These are phyloP conservation scores for Leptographium procerum DNA, from an alignment of 2,329 filamentous ascomycete species.

Conservation along the genomic window DNA sequence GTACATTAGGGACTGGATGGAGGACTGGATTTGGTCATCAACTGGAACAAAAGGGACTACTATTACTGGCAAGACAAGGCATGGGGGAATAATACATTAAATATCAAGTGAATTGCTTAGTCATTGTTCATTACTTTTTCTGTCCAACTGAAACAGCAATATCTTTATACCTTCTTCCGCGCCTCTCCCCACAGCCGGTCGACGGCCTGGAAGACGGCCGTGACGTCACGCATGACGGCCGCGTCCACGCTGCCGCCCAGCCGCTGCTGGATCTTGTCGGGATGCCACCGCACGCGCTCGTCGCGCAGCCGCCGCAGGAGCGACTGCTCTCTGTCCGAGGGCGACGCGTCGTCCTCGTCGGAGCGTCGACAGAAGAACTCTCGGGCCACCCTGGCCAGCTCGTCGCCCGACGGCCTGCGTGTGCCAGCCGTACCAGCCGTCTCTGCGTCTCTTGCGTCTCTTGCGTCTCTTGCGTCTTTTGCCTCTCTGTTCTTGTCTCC, in stretches of 20 bases:
- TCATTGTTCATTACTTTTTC: no score
- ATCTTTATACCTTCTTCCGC: no score
- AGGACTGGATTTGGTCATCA: no score
- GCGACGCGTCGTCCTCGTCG: slow-evolving; percentile 14
- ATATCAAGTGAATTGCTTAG: no score
- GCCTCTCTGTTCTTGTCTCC: slow-evolving; percentile 20
- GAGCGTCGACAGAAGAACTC: slow-evolving; percentile 47
- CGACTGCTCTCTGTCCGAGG: slow-evolving; percentile 15
- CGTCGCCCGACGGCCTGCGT: background rate
- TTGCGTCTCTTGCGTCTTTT: no score
- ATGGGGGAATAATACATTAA: no score
- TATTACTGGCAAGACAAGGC: no score
- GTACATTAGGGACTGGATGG: no score
- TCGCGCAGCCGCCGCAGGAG: slow-evolving; percentile 53
- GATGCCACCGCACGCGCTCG: slow-evolving; percentile 91
- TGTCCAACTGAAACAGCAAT: no score
- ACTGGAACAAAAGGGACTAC: no score
- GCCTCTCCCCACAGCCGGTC: slow-evolving; percentile 67
- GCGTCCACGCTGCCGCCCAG: slow-evolving; percentile 61
- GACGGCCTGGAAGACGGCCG: slow-evolving; percentile 82
- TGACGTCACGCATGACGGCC: slow-evolving; percentile 65
- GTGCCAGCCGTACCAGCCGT: no score
- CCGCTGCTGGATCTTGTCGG: slow-evolving; percentile 91
- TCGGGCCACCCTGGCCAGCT: slow-evolving; percentile 44
- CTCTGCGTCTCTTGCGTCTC: no score